Evolutionary conservation across 768 basidiomycete species (phyloP).

Genomic region (Lactarius vividus): DNA sequence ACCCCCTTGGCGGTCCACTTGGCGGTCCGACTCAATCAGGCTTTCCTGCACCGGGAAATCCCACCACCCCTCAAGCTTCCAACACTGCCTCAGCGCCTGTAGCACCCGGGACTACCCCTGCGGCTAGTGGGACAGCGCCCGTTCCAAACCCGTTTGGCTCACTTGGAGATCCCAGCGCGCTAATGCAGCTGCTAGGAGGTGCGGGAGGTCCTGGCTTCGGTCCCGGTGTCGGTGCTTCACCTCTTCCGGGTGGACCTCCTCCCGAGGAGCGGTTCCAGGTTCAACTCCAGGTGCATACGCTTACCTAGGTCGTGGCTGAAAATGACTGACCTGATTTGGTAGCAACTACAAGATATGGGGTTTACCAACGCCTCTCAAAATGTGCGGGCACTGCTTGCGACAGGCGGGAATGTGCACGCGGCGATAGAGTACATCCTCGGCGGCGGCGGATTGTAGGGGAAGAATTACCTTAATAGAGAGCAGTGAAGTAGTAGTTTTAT

Average conservation of each 20-base stretch:
- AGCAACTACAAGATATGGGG: constrained; percentile 96
- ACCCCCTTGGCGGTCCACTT: constrained; percentile 26
- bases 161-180: constrained; percentile 41
- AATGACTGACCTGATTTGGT: not conserved
- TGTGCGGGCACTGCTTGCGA: constrained; percentile 83
- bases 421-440: constrained; percentile 91
- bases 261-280: constrained; percentile 93
- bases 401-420: constrained; percentile 88
- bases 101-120: constrained; percentile 25
- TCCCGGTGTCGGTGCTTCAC: constrained; percentile 30
- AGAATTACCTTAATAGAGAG: constrained; percentile 6
- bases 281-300: constrained; percentile 64
- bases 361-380: constrained; percentile 89
- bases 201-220: constrained; percentile 22
- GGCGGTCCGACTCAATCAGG: constrained; percentile 32
- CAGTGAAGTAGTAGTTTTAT: not conserved
- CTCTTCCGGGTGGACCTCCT: constrained; percentile 57
- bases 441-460: constrained; percentile 63
- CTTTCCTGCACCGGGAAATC: constrained; percentile 64
- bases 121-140: constrained; percentile 29
- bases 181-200: constrained; percentile 41
- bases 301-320: not conserved
- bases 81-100: constrained; percentile 26
- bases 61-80: constrained; percentile 37
- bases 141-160: constrained; percentile 24